Evolutionary conservation across 257 asterid species (phyloP), one percentile per base, ranked within the genome.

Genomic region (Scutellaria barbata): DNA sequence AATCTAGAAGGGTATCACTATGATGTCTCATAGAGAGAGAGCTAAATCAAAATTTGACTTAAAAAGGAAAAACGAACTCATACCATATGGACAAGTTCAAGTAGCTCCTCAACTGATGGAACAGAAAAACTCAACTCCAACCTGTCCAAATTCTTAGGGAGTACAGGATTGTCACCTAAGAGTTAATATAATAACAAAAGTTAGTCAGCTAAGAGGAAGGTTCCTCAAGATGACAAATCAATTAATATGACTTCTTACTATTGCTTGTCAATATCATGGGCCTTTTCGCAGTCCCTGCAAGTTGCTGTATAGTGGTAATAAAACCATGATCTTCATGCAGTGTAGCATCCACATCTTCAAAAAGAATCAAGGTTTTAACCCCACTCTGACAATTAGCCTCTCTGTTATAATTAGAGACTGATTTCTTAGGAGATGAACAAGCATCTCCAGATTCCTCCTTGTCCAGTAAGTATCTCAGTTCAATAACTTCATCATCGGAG

Each of bases 261-360:
- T 91, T 92, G 84, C 96, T 87, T 66, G 99, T 91, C 85, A 95
- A 72, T 81, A 95, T 92, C 89, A 95, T 95, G 78, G 99, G 99
- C 66, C 98, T 89, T 81, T 95, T 95, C 3, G 98, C 96, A 25
- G 93, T 88, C 85, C 70, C 85, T 39, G 96, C 92, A 37, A 95
- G 92, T 79, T 89, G 98, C 67, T 95, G 96, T 79, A 95, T 87
- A 63, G 96, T 79, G 42, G 93, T 76, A 52, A 89, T 71, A 79
- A 95, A 85, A 53, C 98, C 99, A 71, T 81, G 95, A 79, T 92
- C 99, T 78, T 92, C 98, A 78, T 74, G 75, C 6, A 89, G 86
- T 63, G 81, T 83, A 62, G 92, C 90, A 77, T 95, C 99, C 72
- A 95, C 95, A 76, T 95, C 99, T 88, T 95, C 99, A 79, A 95